These are phyloP conservation scores for Hysterium pulicare DNA, from an alignment of 2,329 filamentous ascomycete genomes.

Conservation along the genomic window DNA sequence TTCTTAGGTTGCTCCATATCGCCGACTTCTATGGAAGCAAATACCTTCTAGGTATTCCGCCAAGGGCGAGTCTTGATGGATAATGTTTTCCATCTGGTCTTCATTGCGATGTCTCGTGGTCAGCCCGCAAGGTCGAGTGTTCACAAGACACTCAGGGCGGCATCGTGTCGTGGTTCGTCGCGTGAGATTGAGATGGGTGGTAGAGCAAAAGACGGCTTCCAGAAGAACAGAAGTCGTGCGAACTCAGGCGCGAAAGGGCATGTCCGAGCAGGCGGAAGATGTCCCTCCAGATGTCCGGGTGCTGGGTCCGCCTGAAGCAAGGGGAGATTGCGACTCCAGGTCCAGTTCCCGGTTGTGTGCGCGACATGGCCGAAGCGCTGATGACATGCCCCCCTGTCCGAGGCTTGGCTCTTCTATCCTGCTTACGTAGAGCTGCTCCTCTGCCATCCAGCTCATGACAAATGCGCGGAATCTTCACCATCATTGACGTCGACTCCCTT, in stretches of 20 bases:
- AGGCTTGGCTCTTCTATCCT: too few species aligned
- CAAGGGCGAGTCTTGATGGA: conserved; percentile 82
- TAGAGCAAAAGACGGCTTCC: background rate
- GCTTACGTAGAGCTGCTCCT: too few species aligned
- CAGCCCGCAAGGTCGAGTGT: conserved; percentile 1
- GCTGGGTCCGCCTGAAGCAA: too few species aligned
- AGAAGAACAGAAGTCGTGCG: background rate
- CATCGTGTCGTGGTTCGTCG: conserved; percentile 1
- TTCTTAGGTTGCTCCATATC: conserved; percentile 9
- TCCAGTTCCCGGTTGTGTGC: too few species aligned
- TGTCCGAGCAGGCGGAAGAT: background rate
- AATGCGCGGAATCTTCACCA: too few species aligned
- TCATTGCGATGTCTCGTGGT: conserved; percentile 18
- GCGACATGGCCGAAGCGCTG: too few species aligned
- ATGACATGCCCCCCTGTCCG: too few species aligned
- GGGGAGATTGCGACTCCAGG: too few species aligned
- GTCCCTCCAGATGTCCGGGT: too few species aligned
- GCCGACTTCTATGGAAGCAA: conserved; percentile 8
- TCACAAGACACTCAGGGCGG: conserved; percentile 13
- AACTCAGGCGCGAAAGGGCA: background rate
- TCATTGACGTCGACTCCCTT: too few species aligned
- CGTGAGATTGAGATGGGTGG: too few species aligned
- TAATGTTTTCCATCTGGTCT: conserved; percentile 73
- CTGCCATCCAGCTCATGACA: too few species aligned
- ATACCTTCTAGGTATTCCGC: conserved; percentile 86